These are phyloP conservation scores for Angophora floribunda DNA, from an alignment of 345 rosid genomes.

Conservation along the genomic window DNA sequence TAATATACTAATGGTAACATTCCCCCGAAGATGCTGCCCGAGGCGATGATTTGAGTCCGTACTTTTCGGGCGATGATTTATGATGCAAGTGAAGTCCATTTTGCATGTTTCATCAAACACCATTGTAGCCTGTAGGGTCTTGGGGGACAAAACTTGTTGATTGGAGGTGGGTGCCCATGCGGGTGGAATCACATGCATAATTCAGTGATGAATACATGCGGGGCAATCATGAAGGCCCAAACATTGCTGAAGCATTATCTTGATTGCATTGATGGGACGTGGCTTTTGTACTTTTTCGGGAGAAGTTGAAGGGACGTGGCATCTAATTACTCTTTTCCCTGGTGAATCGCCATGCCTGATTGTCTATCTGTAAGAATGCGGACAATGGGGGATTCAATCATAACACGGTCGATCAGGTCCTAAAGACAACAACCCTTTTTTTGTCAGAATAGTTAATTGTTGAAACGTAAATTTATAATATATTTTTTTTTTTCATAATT, in stretches of 20 bases:
- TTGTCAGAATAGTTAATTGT: not conserved
- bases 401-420: not conserved
- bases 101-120: not conserved
- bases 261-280: not conserved
- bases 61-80: not conserved
- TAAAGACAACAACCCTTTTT: not conserved
- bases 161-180: not conserved
- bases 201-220: not conserved
- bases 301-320: not conserved
- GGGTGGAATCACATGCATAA: not conserved
- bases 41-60: not conserved
- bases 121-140: not conserved
- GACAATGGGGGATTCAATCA: not conserved
- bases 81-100: not conserved
- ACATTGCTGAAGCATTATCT: not conserved
- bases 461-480: not conserved
- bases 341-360: not conserved
- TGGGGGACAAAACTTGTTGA: not conserved
- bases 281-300: not conserved
- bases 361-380: not conserved
- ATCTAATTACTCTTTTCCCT: not conserved
- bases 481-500: not conserved
- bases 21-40: not conserved
- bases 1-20: not conserved
- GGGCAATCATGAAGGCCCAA: not conserved